Conservation (phyloP, 2,329 filamentous ascomycete genomes). For the Fusarium sp. region DNA sequence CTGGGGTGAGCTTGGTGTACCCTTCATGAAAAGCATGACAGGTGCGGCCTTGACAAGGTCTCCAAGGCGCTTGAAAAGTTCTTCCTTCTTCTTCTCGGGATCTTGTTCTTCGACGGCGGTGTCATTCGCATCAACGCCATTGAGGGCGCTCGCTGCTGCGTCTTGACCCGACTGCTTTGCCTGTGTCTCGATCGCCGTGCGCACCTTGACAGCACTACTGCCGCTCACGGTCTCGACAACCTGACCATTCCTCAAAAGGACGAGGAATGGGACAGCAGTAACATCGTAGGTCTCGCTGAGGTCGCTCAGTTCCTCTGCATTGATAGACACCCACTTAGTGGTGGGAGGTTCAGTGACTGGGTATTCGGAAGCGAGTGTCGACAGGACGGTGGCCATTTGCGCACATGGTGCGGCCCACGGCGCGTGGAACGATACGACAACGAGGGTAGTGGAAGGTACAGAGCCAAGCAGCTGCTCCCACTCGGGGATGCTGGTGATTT, state of each 20-base stretch:
- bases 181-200: constrained; percentile 87
- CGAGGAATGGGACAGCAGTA: constrained; percentile 92
- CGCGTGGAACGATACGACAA: constrained; percentile 94
- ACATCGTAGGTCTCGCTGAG: constrained; percentile 95
- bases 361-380: constrained; percentile 89
- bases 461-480: constrained; percentile 79
- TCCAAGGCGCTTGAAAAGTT: constrained; percentile 83
- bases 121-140: constrained; percentile 57
- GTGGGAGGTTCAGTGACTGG: constrained; percentile 75
- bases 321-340: constrained; percentile 89
- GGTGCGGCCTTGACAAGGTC: constrained; percentile 95
- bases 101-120: constrained; percentile 65
- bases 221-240: constrained; percentile 90
- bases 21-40: constrained; percentile 99
- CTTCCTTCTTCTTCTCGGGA: constrained; percentile 80
- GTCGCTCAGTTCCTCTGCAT: constrained; percentile 94
- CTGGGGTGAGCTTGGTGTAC: constrained; percentile 88
- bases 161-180: constrained; percentile 65
- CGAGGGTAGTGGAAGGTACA: constrained; percentile 78
- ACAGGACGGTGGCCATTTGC: constrained; percentile 91
- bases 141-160: constrained; percentile 55
- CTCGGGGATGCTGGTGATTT: constrained; percentile 80
- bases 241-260: constrained; percentile 82
- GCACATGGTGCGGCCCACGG: constrained; percentile 97
- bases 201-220: constrained; percentile 88